Conservation (phyloP, 352 stramenopile genomes). For the Phytophthora cactorum region DNA sequence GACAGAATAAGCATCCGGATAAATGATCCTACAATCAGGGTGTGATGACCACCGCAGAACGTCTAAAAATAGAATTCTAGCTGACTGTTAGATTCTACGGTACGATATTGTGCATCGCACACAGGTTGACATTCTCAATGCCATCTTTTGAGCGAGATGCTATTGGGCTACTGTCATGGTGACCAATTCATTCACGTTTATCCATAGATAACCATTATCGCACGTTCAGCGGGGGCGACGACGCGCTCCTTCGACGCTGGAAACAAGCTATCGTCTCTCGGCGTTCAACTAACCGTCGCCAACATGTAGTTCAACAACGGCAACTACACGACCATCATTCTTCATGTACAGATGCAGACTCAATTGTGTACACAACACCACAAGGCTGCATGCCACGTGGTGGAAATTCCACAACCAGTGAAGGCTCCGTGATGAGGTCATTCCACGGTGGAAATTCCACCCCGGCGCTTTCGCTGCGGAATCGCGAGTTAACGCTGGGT, state of each 20-base stretch:
- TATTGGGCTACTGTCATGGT: too few relatives aligned
- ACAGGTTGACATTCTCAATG: too few relatives aligned
- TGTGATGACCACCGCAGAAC: neutral
- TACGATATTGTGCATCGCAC: too few relatives aligned
- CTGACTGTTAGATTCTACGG: too few relatives aligned
- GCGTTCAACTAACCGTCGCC: constrained; percentile 12
- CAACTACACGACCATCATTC: constrained; percentile 29
- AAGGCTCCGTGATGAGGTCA: neutral
- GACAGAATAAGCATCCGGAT: constrained; percentile 6
- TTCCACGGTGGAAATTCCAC: neutral
- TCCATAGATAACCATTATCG: too few relatives aligned
- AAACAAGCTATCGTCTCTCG: neutral
- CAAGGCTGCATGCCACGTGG: constrained; percentile 21
- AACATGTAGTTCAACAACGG: neutral
- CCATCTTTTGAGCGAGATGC: too few relatives aligned
- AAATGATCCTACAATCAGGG: neutral
- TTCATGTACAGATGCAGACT: neutral
- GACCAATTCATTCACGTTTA: too few relatives aligned
- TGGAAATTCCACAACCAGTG: constrained; percentile 3
- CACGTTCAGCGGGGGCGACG: too few relatives aligned
- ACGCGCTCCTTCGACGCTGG: neutral
- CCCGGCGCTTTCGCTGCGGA: too few relatives aligned
- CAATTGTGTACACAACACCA: constrained; percentile 9
- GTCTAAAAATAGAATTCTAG: too few relatives aligned
- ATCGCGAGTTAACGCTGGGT: too few relatives aligned